Evolutionary conservation across 2,329 filamentous ascomycete genomes (phyloP), one percentile per base, ranked within the genome.

Genomic region (Teratosphaeria gauchensis): DNA sequence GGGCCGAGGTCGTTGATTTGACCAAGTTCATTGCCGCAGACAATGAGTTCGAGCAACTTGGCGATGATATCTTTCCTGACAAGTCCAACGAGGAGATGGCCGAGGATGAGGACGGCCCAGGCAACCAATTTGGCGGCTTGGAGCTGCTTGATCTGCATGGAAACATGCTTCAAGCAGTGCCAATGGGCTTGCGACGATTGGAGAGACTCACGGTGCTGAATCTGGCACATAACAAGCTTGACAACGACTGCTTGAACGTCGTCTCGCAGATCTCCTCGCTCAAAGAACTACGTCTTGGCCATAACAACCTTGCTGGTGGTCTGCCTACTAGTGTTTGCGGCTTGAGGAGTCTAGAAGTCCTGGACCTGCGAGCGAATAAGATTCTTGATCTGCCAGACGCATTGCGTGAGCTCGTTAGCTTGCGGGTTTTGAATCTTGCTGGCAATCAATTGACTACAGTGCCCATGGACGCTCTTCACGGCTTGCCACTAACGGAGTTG

Each of bases 1-100:
- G 94, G 94, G 91, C 91, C 1, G 92, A 97, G 72, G 87, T 88
- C 60, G 90, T 97, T 11, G 92, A 97, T 69, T 76, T 97, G 53
- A 88, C 86, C 0, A 85, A 88, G 61, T 85, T 97, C 55, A 84
- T 94, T 63, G 91, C 89, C 5, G 91, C 92, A 8, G 91, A 96
- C 69, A 97, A 99, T 68, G 89, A 96, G 68, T 74, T 99, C 54
- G 84, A 89, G 66, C 78, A 79, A 33, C 78, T 97, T 35, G 82
- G 84, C 2, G 89, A 94, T 19, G 76, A 78, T 1, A 78, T 91
- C 19, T 96, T 97, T 65, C 92, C 92, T 0, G 91, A 96, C 65
- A 73, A 80, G 21, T 72, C 76, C 28, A 57, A 71, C 4, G 74
- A 81, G 48, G 77, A 82, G 19, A 72, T 84, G 46, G 79, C 83